Conservation (phyloP, 352 stramenopile genomes). For the Halophytophthora polymorphica region DNA sequence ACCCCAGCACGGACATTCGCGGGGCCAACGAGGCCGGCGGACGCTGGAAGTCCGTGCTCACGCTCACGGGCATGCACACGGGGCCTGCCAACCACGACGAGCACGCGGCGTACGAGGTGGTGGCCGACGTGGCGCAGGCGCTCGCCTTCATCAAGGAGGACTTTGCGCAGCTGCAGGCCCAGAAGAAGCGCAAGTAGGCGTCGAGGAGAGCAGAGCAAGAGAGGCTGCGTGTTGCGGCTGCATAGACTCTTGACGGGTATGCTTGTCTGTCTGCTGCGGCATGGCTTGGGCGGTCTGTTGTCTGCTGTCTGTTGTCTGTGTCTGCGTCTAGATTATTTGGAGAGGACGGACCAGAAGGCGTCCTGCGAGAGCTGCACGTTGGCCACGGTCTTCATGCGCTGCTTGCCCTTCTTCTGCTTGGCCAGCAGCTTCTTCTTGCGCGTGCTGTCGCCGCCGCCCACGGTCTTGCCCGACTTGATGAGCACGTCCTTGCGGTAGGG, state of each 20-base stretch:
- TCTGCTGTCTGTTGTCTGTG: too few relatives aligned
- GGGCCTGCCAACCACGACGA: conserved; percentile 63
- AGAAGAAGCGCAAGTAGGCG: conserved; percentile 11
- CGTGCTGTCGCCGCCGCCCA: conserved; percentile 96
- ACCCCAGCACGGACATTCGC: conserved; percentile 79
- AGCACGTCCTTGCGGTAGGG: conserved; percentile 97
- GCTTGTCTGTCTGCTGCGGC: too few relatives aligned
- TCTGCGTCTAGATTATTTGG: conserved; percentile 45
- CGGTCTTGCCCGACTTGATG: conserved; percentile 94
- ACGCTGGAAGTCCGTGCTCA: conserved; percentile 83
- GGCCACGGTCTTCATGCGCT: conserved; percentile 94
- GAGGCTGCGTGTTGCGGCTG: too few relatives aligned
- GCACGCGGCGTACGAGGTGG: conserved; percentile 65
- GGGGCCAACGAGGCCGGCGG: conserved; percentile 69
- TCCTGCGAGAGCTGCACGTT: conserved; percentile 97
- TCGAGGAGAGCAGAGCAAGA: too few relatives aligned
- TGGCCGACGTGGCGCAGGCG: conserved; percentile 63
- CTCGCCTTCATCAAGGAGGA: conserved; percentile 79
- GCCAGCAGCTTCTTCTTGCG: conserved; percentile 99
- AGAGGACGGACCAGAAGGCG: conserved; percentile 98
- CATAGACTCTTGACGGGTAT: too few relatives aligned
- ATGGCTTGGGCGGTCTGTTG: too few relatives aligned
- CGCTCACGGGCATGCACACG: conserved; percentile 78
- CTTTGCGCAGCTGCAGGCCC: conserved; percentile 37
- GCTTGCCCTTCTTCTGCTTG: conserved; percentile 99